These are phyloP conservation scores for Penicillium robsamsonii DNA, from an alignment of 495 filamentous ascomycete genomes.

Conservation along the genomic window DNA sequence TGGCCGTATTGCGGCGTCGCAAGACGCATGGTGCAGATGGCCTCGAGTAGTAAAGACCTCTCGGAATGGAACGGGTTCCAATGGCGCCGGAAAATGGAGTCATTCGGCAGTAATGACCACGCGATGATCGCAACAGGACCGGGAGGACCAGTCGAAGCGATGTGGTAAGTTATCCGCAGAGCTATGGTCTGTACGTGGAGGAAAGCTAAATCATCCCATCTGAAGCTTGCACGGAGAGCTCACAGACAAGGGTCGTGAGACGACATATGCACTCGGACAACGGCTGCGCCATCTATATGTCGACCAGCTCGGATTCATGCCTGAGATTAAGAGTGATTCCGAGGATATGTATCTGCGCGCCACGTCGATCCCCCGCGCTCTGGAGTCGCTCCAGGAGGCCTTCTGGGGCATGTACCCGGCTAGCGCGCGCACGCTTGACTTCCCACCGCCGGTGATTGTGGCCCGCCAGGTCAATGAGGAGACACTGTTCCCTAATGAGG, in stretches of 20 bases:
- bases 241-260: conserved; percentile 81
- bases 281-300: conserved; percentile 83
- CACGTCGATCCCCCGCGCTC: conserved; percentile 78
- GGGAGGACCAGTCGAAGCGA: conserved; percentile 64
- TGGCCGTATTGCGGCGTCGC: conserved; percentile 93
- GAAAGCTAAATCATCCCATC: not conserved
- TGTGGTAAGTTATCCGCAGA: conserved; percentile 54
- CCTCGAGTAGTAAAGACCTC: conserved; percentile 57
- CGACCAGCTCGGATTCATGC: conserved; percentile 83
- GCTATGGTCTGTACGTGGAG: not conserved
- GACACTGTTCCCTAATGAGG: conserved; percentile 89
- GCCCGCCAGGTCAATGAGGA: conserved; percentile 73
- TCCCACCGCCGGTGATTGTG: conserved; percentile 73
- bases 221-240: conserved; percentile 75
- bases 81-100: conserved; percentile 78
- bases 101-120: conserved; percentile 69
- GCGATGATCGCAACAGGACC: conserved; percentile 66
- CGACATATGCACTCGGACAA: conserved; percentile 75
- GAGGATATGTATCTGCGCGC: conserved; percentile 81
- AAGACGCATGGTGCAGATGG: conserved; percentile 65
- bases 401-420: conserved; percentile 88
- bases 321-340: conserved; percentile 57
- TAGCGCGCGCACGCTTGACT: conserved; percentile 57
- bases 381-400: conserved; percentile 86
- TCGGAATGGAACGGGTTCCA: conserved; percentile 65